Evolutionary conservation across 1,284 basidiomycete genomes (phyloP).

Genomic region (Papiliotrema terrestris): DNA sequence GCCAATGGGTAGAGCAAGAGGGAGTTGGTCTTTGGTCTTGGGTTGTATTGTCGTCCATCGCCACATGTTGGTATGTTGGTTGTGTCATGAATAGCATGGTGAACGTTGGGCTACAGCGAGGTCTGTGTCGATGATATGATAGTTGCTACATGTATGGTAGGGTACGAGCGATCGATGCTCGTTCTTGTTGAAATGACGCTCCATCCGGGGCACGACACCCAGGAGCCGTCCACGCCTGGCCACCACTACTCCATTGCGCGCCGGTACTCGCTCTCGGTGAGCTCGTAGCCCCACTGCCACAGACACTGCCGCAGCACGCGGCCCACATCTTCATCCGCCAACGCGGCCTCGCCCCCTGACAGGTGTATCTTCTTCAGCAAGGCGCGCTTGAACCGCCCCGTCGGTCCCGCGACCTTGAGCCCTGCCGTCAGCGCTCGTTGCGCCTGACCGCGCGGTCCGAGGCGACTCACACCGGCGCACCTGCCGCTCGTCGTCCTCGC

Average conservation of each 20-base stretch:
- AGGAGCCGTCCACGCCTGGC: too few species aligned
- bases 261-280: constrained; percentile 31
- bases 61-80: not conserved
- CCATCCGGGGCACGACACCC: too few species aligned
- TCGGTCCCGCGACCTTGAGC: constrained; percentile 51
- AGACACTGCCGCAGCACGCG: constrained; percentile 39
- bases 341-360: constrained; percentile 30
- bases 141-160: too few species aligned
- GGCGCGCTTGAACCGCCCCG: constrained; percentile 49
- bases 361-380: constrained; percentile 48
- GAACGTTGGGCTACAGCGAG: too few species aligned
- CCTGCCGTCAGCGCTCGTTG: constrained; percentile 23
- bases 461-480: constrained; percentile 48
- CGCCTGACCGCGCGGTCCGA: not conserved
- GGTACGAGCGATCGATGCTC: too few species aligned
- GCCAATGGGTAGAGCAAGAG: too few species aligned
- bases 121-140: too few species aligned
- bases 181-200: too few species aligned
- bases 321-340: constrained; percentile 37
- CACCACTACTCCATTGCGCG: constrained; percentile 15
- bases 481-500: constrained; percentile 51
- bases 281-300: constrained; percentile 45
- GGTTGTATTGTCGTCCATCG: not conserved
- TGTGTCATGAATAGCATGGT: not conserved
- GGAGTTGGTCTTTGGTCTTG: too few species aligned